These are phyloP conservation scores for Pleurotus eryngii DNA, from an alignment of 768 basidiomycete species.

Conservation along the genomic window DNA sequence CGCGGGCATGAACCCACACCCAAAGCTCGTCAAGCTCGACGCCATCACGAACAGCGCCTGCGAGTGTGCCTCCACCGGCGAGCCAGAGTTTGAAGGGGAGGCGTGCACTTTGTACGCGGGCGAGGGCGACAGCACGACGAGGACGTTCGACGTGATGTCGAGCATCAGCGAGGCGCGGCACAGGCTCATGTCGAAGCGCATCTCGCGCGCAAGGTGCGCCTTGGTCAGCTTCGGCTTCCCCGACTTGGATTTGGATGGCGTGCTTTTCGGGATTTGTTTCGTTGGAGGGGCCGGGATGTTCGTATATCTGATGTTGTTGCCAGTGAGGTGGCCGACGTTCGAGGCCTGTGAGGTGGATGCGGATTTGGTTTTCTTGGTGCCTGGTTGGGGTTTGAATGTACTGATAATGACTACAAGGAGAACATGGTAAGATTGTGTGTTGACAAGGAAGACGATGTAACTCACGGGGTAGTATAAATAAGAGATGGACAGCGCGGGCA, in stretches of 20 bases:
- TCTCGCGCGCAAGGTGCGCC: constrained; percentile 55
- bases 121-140: constrained; percentile 53
- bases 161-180: constrained; percentile 59
- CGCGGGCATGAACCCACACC: constrained; percentile 69
- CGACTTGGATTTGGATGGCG: constrained; percentile 1
- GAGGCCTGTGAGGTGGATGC: constrained; percentile 12
- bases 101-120: constrained; percentile 33
- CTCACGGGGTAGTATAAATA: constrained; percentile 43
- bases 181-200: constrained; percentile 66
- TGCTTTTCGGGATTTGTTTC: constrained; percentile 1
- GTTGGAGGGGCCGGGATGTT: constrained; percentile 2
- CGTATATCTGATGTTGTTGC: constrained; percentile 5
- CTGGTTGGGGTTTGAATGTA: constrained; percentile 49
- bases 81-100: neutral
- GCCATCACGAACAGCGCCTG: constrained; percentile 58
- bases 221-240: constrained; percentile 48
- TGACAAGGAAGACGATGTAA: constrained; percentile 10
- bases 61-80: constrained; percentile 8
- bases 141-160: constrained; percentile 61
- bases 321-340: constrained; percentile 4
- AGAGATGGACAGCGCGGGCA: constrained; percentile 55
- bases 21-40: constrained; percentile 56
- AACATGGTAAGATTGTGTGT: neutral
- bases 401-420: constrained; percentile 49
- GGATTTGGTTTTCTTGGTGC: constrained; percentile 50